Conservation (phyloP, 2,329 filamentous ascomycete genomes). For the Dothistroma pini region DNA sequence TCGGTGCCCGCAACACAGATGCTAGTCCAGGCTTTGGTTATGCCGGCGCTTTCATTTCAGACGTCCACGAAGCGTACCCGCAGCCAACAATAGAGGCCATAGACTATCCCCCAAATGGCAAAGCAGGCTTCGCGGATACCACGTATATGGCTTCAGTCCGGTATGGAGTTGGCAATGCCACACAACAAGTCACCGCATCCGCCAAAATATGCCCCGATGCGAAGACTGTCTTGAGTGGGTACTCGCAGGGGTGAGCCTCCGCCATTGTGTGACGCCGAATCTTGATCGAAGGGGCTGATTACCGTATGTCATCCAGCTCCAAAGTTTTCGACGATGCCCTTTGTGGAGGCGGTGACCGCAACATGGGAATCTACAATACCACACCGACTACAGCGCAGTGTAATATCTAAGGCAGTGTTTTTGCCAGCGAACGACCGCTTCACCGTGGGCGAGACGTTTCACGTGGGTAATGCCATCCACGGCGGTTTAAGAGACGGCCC, state of each 20-base stretch:
- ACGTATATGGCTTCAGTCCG: slow-evolving; percentile 39
- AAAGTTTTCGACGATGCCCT: slow-evolving; percentile 35
- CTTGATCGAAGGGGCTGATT: too few relatives aligned
- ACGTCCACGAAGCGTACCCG: slow-evolving; percentile 37
- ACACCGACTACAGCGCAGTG: slow-evolving; percentile 49
- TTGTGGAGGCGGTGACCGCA: slow-evolving; percentile 53
- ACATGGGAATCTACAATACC: slow-evolving; percentile 42
- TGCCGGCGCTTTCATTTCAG: slow-evolving; percentile 38
- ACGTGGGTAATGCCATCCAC: slow-evolving; percentile 58
- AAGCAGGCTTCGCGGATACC: slow-evolving; percentile 52
- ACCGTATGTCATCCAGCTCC: slow-evolving; percentile 33
- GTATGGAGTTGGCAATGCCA: background rate
- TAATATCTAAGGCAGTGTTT: slow-evolving; percentile 60
- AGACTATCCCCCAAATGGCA: slow-evolving; percentile 53
- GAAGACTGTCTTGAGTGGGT: slow-evolving; percentile 59
- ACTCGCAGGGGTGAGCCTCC: slow-evolving; percentile 62
- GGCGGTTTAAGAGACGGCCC: slow-evolving; percentile 47
- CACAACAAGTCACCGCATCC: slow-evolving; percentile 45
- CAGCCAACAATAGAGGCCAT: slow-evolving; percentile 40
- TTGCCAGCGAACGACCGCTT: slow-evolving; percentile 63
- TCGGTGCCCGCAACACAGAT: slow-evolving; percentile 43
- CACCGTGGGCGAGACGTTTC: slow-evolving; percentile 54
- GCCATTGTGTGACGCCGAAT: too few relatives aligned
- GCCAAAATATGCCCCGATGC: slow-evolving; percentile 55
- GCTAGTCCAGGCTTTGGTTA: slow-evolving; percentile 38